A percentile compares a stretch with the other conserved stretches of the same genome.
Conservation (phyloP, 2,329 filamentous ascomycete species). For the Knoxdaviesia capensis region DNA sequence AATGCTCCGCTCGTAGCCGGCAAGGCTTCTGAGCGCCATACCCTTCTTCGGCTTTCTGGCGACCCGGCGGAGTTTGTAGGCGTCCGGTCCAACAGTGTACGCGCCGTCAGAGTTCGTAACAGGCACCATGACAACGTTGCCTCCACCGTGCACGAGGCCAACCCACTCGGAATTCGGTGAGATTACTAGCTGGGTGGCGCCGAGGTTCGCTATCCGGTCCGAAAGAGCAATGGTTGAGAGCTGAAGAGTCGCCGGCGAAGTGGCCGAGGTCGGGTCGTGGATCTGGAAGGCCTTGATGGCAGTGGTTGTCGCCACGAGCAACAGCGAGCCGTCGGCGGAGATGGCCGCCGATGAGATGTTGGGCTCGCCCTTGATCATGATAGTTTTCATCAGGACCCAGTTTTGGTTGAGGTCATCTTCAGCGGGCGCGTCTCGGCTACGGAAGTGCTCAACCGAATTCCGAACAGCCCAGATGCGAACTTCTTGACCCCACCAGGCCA, state of each 20-base stretch:
- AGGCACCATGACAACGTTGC: slow-evolving; percentile 31
- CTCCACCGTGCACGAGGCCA: slow-evolving; percentile 40
- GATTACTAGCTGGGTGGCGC: slow-evolving; percentile 49
- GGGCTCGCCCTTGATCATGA: slow-evolving; percentile 54
- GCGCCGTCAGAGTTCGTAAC: slow-evolving; percentile 12
- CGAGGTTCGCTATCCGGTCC: slow-evolving; percentile 30
- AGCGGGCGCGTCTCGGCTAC: slow-evolving; percentile 18
- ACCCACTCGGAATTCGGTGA: slow-evolving; percentile 55
- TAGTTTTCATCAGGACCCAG: slow-evolving; percentile 47
- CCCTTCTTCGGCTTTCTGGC: slow-evolving; percentile 32
- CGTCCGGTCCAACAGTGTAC: slow-evolving; percentile 11
- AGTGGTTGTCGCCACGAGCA: slow-evolving; percentile 56
- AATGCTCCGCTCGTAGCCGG: slow-evolving; percentile 59
- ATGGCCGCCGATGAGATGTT: slow-evolving; percentile 61
- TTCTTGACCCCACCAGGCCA: slow-evolving; percentile 85
- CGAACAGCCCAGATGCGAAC: slow-evolving; percentile 58
- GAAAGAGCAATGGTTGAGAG: slow-evolving; percentile 53
- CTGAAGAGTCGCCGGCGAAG: slow-evolving; percentile 36
- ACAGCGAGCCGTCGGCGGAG: slow-evolving; percentile 48
- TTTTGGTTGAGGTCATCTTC: slow-evolving; percentile 26
- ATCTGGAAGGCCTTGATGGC: slow-evolving; percentile 57
- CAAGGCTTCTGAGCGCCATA: slow-evolving; percentile 42
- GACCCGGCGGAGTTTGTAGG: slow-evolving; percentile 30
- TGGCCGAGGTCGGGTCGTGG: slow-evolving; percentile 1
- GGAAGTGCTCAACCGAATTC: slow-evolving; percentile 24